These are phyloP conservation scores for Serpula lacrymans DNA, from an alignment of 768 basidiomycete species.

Conservation along the genomic window DNA sequence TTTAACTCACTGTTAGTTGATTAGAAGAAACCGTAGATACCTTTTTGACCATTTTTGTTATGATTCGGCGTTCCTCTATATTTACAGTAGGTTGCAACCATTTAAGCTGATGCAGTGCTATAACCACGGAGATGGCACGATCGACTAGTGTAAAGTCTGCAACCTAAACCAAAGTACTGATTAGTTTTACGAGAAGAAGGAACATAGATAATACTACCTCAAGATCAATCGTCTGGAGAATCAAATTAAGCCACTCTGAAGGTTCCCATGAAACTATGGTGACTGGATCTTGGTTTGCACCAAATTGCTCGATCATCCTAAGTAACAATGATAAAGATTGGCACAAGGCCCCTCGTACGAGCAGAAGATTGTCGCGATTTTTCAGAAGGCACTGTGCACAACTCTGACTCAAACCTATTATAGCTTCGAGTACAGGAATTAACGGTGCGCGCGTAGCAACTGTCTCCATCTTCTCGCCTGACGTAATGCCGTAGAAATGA, in stretches of 20 bases:
- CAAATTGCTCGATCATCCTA: slow-evolving; percentile 44
- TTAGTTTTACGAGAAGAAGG: slow-evolving; percentile 8
- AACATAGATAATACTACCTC: slow-evolving; percentile 40
- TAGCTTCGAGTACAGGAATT: slow-evolving; percentile 52
- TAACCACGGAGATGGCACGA: slow-evolving; percentile 50
- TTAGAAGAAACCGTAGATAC: slow-evolving; percentile 24
- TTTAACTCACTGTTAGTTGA: no score
- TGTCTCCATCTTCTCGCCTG: no score
- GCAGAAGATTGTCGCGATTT: slow-evolving; percentile 26
- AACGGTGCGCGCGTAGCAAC: slow-evolving; percentile 45
- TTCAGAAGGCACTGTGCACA: slow-evolving; percentile 39
- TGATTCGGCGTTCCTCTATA: slow-evolving; percentile 53
- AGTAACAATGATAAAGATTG: slow-evolving; percentile 49
- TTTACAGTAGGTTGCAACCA: slow-evolving; percentile 49
- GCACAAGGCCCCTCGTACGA: slow-evolving; percentile 50
- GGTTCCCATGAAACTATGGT: slow-evolving; percentile 57
- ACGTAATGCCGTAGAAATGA: slow-evolving; percentile 54
- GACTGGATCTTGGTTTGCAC: slow-evolving; percentile 26
- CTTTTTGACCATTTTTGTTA: slow-evolving; percentile 56
- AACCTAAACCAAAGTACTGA: slow-evolving; percentile 33
- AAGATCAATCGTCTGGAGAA: slow-evolving; percentile 53
- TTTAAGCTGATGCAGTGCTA: slow-evolving; percentile 51
- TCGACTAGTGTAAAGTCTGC: slow-evolving; percentile 70
- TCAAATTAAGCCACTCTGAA: slow-evolving; percentile 52
- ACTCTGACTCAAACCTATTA: slow-evolving; percentile 42